These are phyloP conservation scores for Miamiensis avidus DNA, from an alignment of 169 alveolate species.

Conservation along the genomic window DNA sequence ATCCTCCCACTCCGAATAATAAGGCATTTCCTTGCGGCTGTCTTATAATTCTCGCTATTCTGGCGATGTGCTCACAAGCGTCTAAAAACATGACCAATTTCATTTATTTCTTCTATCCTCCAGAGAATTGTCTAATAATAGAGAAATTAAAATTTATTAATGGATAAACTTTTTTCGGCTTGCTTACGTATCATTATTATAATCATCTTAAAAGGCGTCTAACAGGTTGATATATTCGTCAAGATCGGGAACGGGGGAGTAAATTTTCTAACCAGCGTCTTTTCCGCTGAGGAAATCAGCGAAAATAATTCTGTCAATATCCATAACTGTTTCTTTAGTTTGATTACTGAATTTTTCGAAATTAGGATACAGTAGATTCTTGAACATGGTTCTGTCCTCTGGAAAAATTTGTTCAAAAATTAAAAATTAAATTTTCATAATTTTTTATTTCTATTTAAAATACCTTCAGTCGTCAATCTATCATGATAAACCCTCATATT, in stretches of 20 bases:
- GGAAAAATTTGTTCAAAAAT: no score
- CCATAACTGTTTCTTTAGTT: conserved; percentile 52
- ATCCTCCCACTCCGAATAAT: conserved; percentile 89
- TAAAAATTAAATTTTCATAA: no score
- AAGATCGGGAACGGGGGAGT: conserved; percentile 56
- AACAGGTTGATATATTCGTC: conserved; percentile 58
- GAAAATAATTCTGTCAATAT: conserved; percentile 59
- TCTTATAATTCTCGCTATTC: conserved; percentile 80
- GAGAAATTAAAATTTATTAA: conserved; percentile 66
- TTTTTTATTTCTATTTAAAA: no score
- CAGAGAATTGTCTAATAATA: conserved; percentile 47
- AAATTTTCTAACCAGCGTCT: conserved; percentile 66
- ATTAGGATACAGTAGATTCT: conserved; percentile 60
- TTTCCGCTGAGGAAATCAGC: conserved; percentile 54
- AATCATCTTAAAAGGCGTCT: conserved; percentile 74
- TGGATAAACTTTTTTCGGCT: conserved; percentile 55
- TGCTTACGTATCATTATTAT: conserved; percentile 52
- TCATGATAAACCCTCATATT: conserved; percentile 86
- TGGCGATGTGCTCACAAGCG: conserved; percentile 94
- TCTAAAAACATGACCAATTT: conserved; percentile 93
- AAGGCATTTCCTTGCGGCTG: conserved; percentile 85
- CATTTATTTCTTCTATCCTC: conserved; percentile 60
- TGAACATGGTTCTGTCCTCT: conserved; percentile 76
- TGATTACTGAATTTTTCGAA: conserved; percentile 62
- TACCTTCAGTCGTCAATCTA: conserved; percentile 73